phyloP scores from a whole-genome alignment of 257 asterid genomes.

The Nicotiana benthamiana region DNA sequence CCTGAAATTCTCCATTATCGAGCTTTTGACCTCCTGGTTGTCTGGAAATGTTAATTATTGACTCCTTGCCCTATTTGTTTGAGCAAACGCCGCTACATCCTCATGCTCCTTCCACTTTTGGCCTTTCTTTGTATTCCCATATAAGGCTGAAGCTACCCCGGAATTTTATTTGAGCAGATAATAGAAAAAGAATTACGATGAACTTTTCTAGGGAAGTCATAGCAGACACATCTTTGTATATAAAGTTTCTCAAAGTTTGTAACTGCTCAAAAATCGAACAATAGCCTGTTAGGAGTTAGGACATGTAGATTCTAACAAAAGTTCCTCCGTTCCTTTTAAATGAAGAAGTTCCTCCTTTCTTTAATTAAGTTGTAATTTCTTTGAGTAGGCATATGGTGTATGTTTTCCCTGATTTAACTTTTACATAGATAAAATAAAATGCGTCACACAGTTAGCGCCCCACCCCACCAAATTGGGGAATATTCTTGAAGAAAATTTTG shows the following conservation, averaged over 20 bases:
- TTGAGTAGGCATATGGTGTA: background rate
- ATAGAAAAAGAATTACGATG: background rate
- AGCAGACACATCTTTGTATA: background rate
- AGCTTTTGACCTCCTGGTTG: background rate
- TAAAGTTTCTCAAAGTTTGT: background rate
- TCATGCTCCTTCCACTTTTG: background rate
- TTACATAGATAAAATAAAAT: too few relatives aligned
- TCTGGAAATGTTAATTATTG: background rate
- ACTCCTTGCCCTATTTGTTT: background rate
- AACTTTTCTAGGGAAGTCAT: background rate
- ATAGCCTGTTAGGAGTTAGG: background rate
- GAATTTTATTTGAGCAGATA: background rate
- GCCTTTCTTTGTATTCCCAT: background rate
- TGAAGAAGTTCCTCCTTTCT: background rate
- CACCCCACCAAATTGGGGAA: too few relatives aligned
- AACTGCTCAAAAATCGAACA: background rate
- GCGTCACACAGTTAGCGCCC: too few relatives aligned
- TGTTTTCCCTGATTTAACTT: too few relatives aligned
- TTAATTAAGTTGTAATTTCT: background rate
- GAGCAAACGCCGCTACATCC: background rate
- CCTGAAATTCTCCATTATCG: background rate
- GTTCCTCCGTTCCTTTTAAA: too few relatives aligned
- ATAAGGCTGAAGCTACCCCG: background rate
- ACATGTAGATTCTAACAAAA: background rate
- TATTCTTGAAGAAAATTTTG: too few relatives aligned